phyloP scores from a whole-genome alignment of 2,329 filamentous ascomycete genomes.

The Epichloe gansuensis region DNA sequence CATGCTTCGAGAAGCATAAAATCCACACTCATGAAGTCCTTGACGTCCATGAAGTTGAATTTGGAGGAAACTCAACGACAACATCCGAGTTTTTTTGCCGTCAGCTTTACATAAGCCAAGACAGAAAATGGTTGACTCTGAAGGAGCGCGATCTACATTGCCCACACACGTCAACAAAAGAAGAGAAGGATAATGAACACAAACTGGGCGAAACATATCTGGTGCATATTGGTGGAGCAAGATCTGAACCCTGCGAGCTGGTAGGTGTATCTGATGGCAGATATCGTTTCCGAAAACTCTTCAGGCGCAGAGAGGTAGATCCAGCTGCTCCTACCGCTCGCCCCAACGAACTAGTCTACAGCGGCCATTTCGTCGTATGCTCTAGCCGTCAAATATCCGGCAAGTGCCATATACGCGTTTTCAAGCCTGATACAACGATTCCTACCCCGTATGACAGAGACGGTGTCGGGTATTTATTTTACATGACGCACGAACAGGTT shows the following conservation, averaged over 20 bases:
- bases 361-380: conserved; percentile 29
- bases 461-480: conserved; percentile 56
- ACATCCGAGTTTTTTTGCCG: conserved; percentile 51
- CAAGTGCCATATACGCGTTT: conserved; percentile 47
- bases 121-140: conserved; percentile 50
- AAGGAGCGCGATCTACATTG: conserved; percentile 42
- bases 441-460: conserved; percentile 50
- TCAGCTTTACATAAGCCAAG: conserved; percentile 49
- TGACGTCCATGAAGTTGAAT: conserved; percentile 43
- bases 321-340: conserved; percentile 15
- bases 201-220: conserved; percentile 49
- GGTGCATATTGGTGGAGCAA: conserved; percentile 16
- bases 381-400: conserved; percentile 31
- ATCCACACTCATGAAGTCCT: conserved; percentile 44
- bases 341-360: conserved; percentile 49
- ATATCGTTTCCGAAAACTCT: conserved; percentile 36
- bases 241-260: conserved; percentile 51
- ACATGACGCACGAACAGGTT: conserved; percentile 33
- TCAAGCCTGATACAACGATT: conserved; percentile 30
- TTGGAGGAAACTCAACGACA: conserved; percentile 36
- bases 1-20: conserved; percentile 39
- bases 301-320: conserved; percentile 33
- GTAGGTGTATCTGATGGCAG: conserved; percentile 13
- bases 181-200: conserved; percentile 19
- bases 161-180: conserved; percentile 16